Base-by-base conservation (phyloP, 108 stramenopile genomes). In the Fragilariopsis cylindrus region DNA sequence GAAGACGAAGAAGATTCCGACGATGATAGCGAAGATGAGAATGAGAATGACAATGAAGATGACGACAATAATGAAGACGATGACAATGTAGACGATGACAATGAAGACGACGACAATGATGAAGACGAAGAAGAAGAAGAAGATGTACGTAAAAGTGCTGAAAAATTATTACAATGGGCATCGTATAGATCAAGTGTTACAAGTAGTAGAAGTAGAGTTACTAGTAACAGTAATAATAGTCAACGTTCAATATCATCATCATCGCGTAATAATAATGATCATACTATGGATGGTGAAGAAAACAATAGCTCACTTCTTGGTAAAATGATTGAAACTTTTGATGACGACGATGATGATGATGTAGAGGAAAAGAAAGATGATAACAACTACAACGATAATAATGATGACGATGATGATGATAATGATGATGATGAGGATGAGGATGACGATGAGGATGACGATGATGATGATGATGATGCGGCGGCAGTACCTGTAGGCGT, bases 91-190 rank as follows among this genome's bases (percentile, higher is more conserved):
- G 15, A 53, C 52, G 63, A 65, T 73, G 72, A 63, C 18, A 39
- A 52, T 19, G 48, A 69, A 41, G 68, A 69, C 16, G 41, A 43
- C 11, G 56, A 69, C 45, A 41, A 67, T 9, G 69, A 75, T 12
- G 70, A 71, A 15, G 72, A 68, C 9, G 48, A 55, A 8, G 63
- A 76, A 55, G 55, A 63, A 4, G 75, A 52, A 44, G 57, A 76
- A 57, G 74, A 74, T 46, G 67, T 83, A 45, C 82, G 82, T 45
- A 57, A 78, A 48, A 56, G 48, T 57, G 82, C 82, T 13, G 82
- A 78, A 66, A 83, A 83, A 70, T 60, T 83, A n/a, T 55, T 83
- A 65, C 73, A 74, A 48, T 83, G 82, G 82, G 82, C 82, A 7
- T 46, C 57, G 12, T 83, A 83, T 57, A 77, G 77, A 79, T 73